A percentile compares a stretch with the other conserved stretches of the same genome.
Evolutionary conservation across 2,329 filamentous ascomycete genomes (phyloP).

Genomic region (Fusarium sarcochroum): DNA sequence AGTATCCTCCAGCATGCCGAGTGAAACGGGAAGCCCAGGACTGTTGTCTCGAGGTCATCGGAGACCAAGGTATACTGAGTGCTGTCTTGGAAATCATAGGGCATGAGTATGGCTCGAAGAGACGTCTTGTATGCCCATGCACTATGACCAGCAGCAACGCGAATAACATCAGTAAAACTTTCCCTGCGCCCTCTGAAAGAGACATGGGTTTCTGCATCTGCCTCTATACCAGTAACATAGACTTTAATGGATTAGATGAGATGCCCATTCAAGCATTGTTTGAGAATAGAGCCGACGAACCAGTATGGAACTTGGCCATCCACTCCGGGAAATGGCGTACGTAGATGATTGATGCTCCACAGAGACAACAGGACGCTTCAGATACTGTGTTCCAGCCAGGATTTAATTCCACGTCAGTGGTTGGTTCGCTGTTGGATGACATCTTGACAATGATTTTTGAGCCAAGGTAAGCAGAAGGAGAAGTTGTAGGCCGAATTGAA

Average conservation of each 20-base stretch:
- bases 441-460: too few relatives aligned
- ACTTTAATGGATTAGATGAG: not conserved
- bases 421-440: too few relatives aligned
- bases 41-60: not conserved
- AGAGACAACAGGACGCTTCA: not conserved
- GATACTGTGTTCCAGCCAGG: not conserved
- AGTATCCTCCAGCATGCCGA: constrained; percentile 4
- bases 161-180: not conserved
- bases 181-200: not conserved
- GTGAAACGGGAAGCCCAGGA: constrained; percentile 8
- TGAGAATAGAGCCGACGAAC: not conserved
- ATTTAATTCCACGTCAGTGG: not conserved
- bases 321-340: not conserved
- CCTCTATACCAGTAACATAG: not conserved
- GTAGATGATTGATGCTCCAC: not conserved
- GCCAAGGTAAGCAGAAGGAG: too few relatives aligned
- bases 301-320: constrained; percentile 2
- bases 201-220: not conserved
- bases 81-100: not conserved
- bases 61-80: not conserved
- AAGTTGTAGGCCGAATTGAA: too few relatives aligned
- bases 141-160: not conserved
- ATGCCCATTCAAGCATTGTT: accelerated
- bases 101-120: not conserved
- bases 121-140: not conserved